Conservation (phyloP, 805 yeast species). For the Blastobotrys americana region DNA sequence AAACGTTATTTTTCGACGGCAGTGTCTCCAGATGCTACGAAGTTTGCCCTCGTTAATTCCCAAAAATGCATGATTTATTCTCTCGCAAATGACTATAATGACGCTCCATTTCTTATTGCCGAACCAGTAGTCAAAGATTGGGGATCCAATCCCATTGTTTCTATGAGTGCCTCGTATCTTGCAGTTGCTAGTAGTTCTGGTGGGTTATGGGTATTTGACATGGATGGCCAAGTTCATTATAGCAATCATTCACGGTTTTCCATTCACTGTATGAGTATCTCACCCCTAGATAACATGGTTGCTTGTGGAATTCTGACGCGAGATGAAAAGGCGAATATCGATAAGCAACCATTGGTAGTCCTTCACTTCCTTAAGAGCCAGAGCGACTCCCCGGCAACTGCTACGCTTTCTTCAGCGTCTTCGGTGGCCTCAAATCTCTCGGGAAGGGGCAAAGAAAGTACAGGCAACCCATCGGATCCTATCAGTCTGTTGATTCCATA, state of each 20-base stretch:
- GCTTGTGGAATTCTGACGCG: constrained; percentile 81
- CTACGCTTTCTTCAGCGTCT: neutral
- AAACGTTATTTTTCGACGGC: constrained; percentile 43
- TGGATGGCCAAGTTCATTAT: constrained; percentile 55
- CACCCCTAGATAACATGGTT: constrained; percentile 54
- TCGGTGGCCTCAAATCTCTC: neutral
- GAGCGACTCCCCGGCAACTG: constrained; percentile 45
- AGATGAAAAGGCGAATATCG: constrained; percentile 51
- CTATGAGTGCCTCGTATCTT: constrained; percentile 49
- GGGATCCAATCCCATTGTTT: constrained; percentile 25
- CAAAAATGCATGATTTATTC: constrained; percentile 67
- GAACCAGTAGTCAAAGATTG: constrained; percentile 13
- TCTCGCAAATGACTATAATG: constrained; percentile 40
- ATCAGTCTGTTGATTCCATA: constrained; percentile 49
- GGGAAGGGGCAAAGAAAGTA: constrained; percentile 19
- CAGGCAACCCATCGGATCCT: neutral
- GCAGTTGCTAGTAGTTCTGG: constrained; percentile 72
- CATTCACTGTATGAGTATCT: constrained; percentile 67
- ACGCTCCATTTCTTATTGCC: constrained; percentile 47
- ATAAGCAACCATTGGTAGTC: constrained; percentile 42
- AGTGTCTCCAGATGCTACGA: constrained; percentile 55
- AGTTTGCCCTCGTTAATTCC: constrained; percentile 59
- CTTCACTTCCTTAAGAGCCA: neutral
- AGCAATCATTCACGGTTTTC: constrained; percentile 66
- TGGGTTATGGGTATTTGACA: constrained; percentile 55